Evolutionary conservation across 148 eudicot genomes (phyloP).

Genomic region (Chenopodium berlandieri): DNA sequence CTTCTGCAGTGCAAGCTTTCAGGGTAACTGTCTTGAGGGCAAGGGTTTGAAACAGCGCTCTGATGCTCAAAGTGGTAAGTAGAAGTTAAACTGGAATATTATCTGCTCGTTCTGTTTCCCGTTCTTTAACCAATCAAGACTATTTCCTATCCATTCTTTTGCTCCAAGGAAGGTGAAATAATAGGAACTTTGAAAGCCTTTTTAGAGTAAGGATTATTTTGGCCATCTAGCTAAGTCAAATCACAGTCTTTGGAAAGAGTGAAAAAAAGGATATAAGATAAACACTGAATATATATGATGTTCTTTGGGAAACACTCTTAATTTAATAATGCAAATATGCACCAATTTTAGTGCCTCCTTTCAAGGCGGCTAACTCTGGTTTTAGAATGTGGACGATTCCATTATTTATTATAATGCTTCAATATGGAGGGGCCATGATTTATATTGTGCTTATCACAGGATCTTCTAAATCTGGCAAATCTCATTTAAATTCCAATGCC

Average conservation of each 20-base stretch:
- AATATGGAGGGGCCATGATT: not conserved
- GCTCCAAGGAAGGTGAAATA: not conserved
- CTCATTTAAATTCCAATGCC: conserved; percentile 35
- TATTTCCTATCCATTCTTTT: not conserved
- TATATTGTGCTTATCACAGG: conserved; percentile 38
- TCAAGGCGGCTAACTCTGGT: not conserved
- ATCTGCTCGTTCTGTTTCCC: not conserved
- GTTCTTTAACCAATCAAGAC: not conserved
- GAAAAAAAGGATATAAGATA: not conserved
- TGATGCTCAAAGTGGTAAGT: conserved; percentile 67
- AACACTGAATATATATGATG: not conserved
- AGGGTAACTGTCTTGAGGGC: conserved; percentile 79
- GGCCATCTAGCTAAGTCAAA: too few species aligned
- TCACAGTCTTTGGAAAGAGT: not conserved
- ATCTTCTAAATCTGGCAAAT: conserved; percentile 39
- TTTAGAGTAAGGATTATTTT: too few species aligned
- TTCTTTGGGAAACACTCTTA: not conserved
- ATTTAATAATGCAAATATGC: not conserved
- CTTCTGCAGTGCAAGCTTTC: conserved; percentile 68
- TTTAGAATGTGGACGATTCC: not conserved
- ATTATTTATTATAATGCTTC: not conserved
- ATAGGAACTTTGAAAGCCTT: not conserved
- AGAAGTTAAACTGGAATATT: not conserved
- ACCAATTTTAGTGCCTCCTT: not conserved
- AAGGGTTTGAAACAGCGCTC: conserved; percentile 68